These are phyloP conservation scores for Gracilariopsis chorda DNA, from an alignment of 23 red algal genomes.

Conservation along the genomic window DNA sequence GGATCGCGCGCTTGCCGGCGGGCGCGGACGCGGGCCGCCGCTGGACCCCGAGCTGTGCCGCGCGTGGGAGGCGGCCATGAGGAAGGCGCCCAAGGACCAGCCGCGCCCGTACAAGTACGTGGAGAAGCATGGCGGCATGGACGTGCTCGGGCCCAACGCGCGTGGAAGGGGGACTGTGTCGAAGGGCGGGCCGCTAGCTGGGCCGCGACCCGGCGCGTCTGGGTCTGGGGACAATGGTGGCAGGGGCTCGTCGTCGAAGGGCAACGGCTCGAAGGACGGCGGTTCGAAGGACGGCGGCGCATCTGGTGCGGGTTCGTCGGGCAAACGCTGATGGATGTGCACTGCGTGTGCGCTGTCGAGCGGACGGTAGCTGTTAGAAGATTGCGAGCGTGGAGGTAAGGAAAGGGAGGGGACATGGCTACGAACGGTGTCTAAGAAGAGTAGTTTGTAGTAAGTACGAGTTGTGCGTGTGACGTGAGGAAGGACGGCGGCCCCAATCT, in stretches of 20 bases:
- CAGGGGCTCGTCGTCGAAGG: background rate
- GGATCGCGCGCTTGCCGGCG: slow-evolving; percentile 32
- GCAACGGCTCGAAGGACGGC: background rate
- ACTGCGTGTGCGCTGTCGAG: background rate
- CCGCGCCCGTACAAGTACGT: slow-evolving; percentile 16
- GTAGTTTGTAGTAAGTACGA: no score
- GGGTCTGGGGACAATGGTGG: background rate
- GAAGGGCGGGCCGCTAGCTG: background rate
- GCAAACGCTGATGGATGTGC: background rate
- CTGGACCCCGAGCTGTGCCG: slow-evolving; percentile 21
- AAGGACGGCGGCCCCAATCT: no score
- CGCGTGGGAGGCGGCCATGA: background rate
- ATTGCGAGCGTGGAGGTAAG: no score
- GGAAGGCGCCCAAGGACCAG: slow-evolving; percentile 21
- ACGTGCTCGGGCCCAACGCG: background rate
- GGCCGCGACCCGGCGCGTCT: background rate
- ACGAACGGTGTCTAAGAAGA: no score
- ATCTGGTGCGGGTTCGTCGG: background rate
- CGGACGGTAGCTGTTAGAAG: no score
- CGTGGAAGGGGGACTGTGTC: background rate
- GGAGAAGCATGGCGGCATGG: slow-evolving; percentile 8
- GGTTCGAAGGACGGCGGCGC: background rate
- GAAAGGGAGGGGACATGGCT: no score
- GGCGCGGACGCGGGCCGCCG: slow-evolving; percentile 10
- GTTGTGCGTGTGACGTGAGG: no score